Percentiles rank a stretch among this genome's conserved stretches.
Evolutionary conservation across 2,329 filamentous ascomycete species (phyloP).

Genomic region (Claviceps sp.): DNA sequence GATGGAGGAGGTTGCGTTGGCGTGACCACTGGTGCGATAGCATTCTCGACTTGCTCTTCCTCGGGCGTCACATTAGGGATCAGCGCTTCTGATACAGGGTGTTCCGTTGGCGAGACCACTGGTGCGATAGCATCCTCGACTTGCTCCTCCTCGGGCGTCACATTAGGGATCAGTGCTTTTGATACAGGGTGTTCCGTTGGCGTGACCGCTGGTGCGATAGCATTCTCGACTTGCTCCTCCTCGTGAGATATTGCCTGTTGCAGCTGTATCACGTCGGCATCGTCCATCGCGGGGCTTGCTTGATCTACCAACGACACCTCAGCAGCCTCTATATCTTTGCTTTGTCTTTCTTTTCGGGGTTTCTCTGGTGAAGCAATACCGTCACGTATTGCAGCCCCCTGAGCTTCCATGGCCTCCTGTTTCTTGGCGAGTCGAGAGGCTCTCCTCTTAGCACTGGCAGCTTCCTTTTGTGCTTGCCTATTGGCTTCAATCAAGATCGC

Average conservation of each 20-base stretch:
- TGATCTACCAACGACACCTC: conserved; percentile 5
- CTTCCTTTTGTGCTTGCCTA: conserved; percentile 15
- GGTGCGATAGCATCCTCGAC: no score
- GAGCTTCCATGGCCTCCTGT: conserved; percentile 16
- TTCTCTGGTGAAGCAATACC: conserved; percentile 8
- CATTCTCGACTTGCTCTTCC: no score
- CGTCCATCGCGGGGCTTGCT: conserved; percentile 2
- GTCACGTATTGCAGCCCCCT: neutral
- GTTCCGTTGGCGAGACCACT: no score
- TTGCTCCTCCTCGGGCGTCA: no score
- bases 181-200: no score
- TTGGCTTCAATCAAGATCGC: neutral
- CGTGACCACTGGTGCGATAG: neutral
- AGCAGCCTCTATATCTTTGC: conserved; percentile 8
- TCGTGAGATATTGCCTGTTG: neutral
- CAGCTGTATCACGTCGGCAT: conserved; percentile 3
- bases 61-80: no score
- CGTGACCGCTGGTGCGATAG: no score
- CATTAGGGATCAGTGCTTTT: no score
- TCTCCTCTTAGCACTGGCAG: conserved; percentile 11
- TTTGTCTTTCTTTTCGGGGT: conserved; percentile 15
- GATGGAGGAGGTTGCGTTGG: conserved; percentile 7
- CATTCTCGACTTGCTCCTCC: neutral
- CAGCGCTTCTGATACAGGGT: no score
- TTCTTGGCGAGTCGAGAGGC: conserved; percentile 14